Conservation (phyloP, 805 yeast species). For the Candida dajiaensis region DNA sequence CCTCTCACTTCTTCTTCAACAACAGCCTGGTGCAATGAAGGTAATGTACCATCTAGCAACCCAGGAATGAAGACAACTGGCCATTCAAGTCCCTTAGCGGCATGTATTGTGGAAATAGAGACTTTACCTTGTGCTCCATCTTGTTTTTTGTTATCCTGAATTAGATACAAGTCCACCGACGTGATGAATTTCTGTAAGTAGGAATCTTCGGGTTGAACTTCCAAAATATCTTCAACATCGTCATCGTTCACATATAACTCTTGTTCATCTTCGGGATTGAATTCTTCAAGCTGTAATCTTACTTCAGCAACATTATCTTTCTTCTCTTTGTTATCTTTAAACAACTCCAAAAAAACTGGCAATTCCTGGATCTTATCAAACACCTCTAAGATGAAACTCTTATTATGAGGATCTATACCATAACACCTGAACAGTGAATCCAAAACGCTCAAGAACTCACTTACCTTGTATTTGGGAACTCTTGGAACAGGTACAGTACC, state of each 20-base stretch:
- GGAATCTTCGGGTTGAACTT: slow-evolving; percentile 9
- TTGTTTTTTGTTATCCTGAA: slow-evolving; percentile 19
- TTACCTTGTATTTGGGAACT: slow-evolving; percentile 2
- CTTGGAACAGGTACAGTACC: not conserved
- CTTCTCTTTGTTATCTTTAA: slow-evolving; percentile 24
- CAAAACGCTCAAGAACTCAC: not conserved
- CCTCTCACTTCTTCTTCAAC: slow-evolving; percentile 17
- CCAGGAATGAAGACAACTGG: slow-evolving; percentile 84
- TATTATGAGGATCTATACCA: not conserved
- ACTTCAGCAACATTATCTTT: slow-evolving; percentile 37
- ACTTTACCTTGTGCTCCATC: slow-evolving; percentile 28
- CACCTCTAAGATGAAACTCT: slow-evolving; percentile 1
- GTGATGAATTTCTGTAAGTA: slow-evolving; percentile 29
- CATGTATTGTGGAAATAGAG: slow-evolving; percentile 78
- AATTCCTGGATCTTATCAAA: slow-evolving; percentile 11
- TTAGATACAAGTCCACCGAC: slow-evolving; percentile 30
- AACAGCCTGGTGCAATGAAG: slow-evolving; percentile 44
- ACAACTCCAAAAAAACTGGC: slow-evolving; percentile 2
- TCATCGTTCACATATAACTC: slow-evolving; percentile 1
- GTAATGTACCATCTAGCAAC: slow-evolving; percentile 58
- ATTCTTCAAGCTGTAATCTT: slow-evolving; percentile 29
- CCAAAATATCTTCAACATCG: not conserved
- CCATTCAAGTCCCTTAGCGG: slow-evolving; percentile 95
- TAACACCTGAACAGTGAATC: not conserved
- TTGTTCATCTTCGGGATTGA: slow-evolving; percentile 27